Percentiles rank a stretch among this genome's conserved stretches.
phyloP scores from a whole-genome alignment of 2,329 filamentous ascomycete genomes.

The Cladosporium sp. region DNA sequence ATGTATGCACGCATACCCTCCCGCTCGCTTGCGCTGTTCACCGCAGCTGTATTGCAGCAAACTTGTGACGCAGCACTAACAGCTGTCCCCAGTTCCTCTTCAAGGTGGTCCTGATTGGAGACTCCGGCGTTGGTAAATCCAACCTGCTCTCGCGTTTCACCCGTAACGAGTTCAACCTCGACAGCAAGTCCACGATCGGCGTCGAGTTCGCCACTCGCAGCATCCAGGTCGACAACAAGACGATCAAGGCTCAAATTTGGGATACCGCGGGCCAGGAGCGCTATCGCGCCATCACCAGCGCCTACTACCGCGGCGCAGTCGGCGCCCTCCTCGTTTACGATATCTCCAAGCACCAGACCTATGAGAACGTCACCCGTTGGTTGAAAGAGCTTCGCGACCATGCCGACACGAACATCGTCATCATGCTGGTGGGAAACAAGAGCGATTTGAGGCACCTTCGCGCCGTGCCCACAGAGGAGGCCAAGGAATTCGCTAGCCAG shows the following conservation, averaged over 20 bases:
- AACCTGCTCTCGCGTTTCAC: slow-evolving; percentile 99
- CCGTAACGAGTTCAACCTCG: slow-evolving; percentile 98
- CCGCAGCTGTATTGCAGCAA: background rate
- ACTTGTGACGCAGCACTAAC: slow-evolving; percentile 29
- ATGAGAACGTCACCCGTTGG: slow-evolving; percentile 98
- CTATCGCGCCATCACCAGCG: slow-evolving; percentile 97
- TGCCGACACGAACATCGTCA: slow-evolving; percentile 95
- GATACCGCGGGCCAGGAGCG: slow-evolving; percentile 98
- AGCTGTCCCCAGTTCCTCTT: slow-evolving; percentile 73
- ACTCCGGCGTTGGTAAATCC: slow-evolving; percentile 99
- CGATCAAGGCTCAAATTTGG: slow-evolving; percentile 99
- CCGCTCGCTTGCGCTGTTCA: background rate
- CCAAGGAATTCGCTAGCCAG: slow-evolving; percentile 93
- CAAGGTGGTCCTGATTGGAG: slow-evolving; percentile 99
- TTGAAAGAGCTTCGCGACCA: slow-evolving; percentile 97
- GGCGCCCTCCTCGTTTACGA: slow-evolving; percentile 97
- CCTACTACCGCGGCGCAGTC: slow-evolving; percentile 96
- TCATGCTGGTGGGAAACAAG: slow-evolving; percentile 99
- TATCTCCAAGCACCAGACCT: slow-evolving; percentile 99
- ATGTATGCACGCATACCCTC: slow-evolving; percentile 60
- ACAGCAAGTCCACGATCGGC: slow-evolving; percentile 99
- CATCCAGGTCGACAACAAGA: slow-evolving; percentile 98
- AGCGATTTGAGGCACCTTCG: slow-evolving; percentile 98
- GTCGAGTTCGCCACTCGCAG: slow-evolving; percentile 98
- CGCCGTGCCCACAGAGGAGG: slow-evolving; percentile 95